Conservation (phyloP, 2,329 filamentous ascomycete species). For the Rhynchosporium graminicola region DNA sequence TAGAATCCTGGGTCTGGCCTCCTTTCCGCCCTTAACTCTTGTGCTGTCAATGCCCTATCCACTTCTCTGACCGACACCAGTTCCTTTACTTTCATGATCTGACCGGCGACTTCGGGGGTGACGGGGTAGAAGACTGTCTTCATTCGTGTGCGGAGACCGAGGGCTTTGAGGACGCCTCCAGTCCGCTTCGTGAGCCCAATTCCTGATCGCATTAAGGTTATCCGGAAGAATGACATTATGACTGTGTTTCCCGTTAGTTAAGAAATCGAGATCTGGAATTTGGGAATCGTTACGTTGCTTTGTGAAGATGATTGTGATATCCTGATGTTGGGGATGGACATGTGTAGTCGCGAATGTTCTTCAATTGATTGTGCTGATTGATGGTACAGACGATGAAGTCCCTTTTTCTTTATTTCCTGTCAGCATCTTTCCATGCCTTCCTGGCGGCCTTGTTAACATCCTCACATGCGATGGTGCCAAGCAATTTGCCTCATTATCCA, state of each 20-base stretch:
- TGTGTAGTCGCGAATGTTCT: neutral
- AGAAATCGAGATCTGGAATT: neutral
- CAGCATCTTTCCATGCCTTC: too few species aligned
- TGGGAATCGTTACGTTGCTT: too few species aligned
- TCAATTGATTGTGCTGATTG: too few species aligned
- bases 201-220: constrained; percentile 70
- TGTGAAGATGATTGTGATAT: neutral
- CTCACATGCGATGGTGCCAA: too few species aligned
- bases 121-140: constrained; percentile 73
- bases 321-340: neutral
- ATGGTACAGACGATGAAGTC: too few species aligned
- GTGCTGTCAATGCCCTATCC: constrained; percentile 56
- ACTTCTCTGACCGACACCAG: constrained; percentile 69
- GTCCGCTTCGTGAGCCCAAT: constrained; percentile 69
- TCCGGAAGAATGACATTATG: constrained; percentile 66
- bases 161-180: constrained; percentile 66
- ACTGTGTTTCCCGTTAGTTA: constrained; percentile 10
- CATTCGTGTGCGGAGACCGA: constrained; percentile 72
- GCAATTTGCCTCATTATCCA: too few species aligned
- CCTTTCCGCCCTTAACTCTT: constrained; percentile 61
- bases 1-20: constrained; percentile 70
- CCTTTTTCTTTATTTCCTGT: neutral
- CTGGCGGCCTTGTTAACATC: too few species aligned
- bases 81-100: constrained; percentile 77
- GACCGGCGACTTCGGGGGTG: constrained; percentile 65